Evolutionary conservation across 148 eudicot species (phyloP).

Genomic region (Fagopyrum esculentum): DNA sequence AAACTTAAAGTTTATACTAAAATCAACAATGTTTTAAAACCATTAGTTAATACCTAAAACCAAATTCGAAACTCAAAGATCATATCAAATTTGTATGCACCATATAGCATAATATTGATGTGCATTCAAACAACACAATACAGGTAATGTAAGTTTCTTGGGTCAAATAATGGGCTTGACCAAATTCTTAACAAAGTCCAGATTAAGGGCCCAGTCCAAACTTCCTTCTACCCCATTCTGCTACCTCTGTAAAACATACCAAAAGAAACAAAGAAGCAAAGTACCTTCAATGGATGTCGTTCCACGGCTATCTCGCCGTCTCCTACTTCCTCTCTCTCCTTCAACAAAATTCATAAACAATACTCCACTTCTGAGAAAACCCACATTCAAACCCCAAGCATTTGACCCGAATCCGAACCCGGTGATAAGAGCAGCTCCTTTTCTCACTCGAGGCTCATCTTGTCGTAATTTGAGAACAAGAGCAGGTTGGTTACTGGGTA

Average conservation of each 20-base stretch:
- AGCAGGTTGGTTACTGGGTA: conserved; percentile 73
- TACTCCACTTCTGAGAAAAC: conserved; percentile 17
- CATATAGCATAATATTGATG: too few relatives aligned
- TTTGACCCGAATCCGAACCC: conserved; percentile 18
- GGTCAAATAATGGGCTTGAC: background rate
- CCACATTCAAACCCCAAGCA: conserved; percentile 15
- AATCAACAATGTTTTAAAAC: too few relatives aligned
- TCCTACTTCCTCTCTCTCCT: conserved; percentile 25
- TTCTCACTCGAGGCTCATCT: conserved; percentile 19
- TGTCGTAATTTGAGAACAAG: conserved; percentile 18
- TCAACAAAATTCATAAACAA: conserved; percentile 20
- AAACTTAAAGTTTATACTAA: too few relatives aligned
- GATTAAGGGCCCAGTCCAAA: background rate
- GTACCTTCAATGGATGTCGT: conserved; percentile 45
- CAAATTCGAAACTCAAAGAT: too few relatives aligned
- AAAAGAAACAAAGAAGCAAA: background rate
- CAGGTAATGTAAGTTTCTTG: too few relatives aligned
- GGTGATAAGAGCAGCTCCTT: conserved; percentile 17
- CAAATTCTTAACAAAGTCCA: background rate
- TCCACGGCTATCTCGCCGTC: conserved; percentile 49
- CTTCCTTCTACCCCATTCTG: conserved; percentile 1
- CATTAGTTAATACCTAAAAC: too few relatives aligned
- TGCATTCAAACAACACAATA: too few relatives aligned
- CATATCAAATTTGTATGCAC: too few relatives aligned
- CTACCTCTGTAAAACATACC: background rate